Percentiles rank a stretch among this genome's conserved stretches.
Evolutionary conservation across 345 rosid genomes (phyloP).

Genomic region (Eucalyptus victrix): DNA sequence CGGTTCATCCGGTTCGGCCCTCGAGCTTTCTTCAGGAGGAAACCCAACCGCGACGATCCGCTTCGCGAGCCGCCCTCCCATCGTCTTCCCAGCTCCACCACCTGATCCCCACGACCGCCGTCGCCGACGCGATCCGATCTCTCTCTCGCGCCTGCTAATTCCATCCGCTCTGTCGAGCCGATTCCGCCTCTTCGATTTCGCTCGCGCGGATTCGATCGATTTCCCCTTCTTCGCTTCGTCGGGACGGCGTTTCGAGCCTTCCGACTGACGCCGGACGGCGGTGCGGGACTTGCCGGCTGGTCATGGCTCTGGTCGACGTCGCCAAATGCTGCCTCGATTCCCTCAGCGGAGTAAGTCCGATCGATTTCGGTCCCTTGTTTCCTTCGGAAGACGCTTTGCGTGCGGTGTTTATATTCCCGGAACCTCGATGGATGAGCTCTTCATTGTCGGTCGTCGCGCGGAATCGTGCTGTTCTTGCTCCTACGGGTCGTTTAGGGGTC

Average conservation of each 20-base stretch:
- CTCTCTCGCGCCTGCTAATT: not conserved
- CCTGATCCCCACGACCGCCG: not conserved
- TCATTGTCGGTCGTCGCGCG: not conserved
- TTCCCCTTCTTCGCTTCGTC: not conserved
- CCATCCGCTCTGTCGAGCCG: not conserved
- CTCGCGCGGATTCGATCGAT: not conserved
- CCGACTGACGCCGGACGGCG: not conserved
- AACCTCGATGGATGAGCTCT: not conserved
- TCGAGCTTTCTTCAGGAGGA: not conserved
- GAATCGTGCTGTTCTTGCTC: not conserved
- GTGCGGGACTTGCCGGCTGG: not conserved
- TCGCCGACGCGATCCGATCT: not conserved
- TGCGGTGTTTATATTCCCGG: not conserved
- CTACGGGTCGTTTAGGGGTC: not conserved
- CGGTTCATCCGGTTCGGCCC: not conserved
- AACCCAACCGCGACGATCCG: not conserved
- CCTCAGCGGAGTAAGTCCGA: constrained; percentile 49
- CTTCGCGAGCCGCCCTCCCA: not conserved
- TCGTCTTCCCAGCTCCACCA: not conserved
- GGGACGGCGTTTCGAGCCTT: not conserved
- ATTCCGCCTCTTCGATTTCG: not conserved
- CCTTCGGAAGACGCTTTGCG: not conserved
- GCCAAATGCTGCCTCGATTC: constrained; percentile 72
- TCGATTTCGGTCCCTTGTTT: not conserved
- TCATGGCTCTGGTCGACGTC: constrained; percentile 41